Base-by-base conservation (phyloP, 2,329 filamentous ascomycete genomes). In the Knufia petricola region DNA sequence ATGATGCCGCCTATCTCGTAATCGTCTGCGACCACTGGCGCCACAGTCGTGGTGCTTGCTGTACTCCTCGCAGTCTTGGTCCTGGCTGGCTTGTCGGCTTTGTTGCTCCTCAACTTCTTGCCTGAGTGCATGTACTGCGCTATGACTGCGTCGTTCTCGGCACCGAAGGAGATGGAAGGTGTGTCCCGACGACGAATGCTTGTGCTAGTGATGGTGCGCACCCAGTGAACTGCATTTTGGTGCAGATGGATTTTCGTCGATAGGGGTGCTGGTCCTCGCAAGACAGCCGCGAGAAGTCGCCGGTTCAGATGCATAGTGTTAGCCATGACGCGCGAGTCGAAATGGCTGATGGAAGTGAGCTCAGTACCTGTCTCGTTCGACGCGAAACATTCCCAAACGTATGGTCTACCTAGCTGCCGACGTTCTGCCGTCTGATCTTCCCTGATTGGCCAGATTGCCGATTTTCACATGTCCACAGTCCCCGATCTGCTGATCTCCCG, bases 1-100 rank as follows among this genome's bases (percentile, higher is more conserved):
- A 47, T 30, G 34, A 21, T 39, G 4, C 36, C 44, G 34, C 34
- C 36, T 12, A 47, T 47, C 34, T 47, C 44, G 34, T 38, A 47
- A n/a, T 28, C 32, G 15, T 39, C 44, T 6, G 32, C 21, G 2
- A 15, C 21, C n/a, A 15, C 32, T 6, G 44, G 15, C 3, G n/a
- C 9, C 3, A 2, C 21, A 30, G 36, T 30, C 17, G 20, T 19
- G 4, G 17, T n/a, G 34, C 6, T 4, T 19, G 20, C 21, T 37
- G 10, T 38, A 10, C 23, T 28, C 4, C n/a, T 19, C 20, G 20
- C 2, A 6, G n/a, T 12, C 15, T 24, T 12, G 10, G 28, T 8
- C 4, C 17, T 24, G n/a, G 30, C n/a, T n/a, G n/a, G n/a, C 30
- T 46, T 36, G 12, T 36, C 23, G 8, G n/a, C 15, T 36, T 23